Percentiles rank a stretch among this genome's conserved stretches.
These are phyloP conservation scores for Axilococcus clingmanii DNA, from an alignment of 139 green algal species.

Conservation along the genomic window DNA sequence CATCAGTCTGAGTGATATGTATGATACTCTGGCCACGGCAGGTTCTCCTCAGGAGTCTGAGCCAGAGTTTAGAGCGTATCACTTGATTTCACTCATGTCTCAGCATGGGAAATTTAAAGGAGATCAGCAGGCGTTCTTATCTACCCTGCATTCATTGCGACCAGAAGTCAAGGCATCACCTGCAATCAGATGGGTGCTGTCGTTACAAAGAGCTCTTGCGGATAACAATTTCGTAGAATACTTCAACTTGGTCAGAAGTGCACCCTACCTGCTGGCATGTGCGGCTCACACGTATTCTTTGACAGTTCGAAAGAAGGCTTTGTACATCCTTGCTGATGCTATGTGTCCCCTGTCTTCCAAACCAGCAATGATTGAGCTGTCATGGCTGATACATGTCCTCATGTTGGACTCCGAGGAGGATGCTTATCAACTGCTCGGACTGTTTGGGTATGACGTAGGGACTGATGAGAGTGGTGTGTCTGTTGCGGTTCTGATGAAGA, in stretches of 20 bases:
- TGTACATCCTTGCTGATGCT: conserved; percentile 12
- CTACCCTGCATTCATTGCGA: conserved; percentile 21
- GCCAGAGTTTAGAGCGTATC: conserved; percentile 62
- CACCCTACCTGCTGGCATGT: conserved; percentile 57
- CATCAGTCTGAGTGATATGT: conserved; percentile 59
- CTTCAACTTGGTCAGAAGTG: conserved; percentile 35
- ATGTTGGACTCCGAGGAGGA: conserved; percentile 16
- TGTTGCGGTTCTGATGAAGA: conserved; percentile 6
- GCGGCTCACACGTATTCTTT: conserved; percentile 49
- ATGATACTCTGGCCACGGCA: conserved; percentile 20
- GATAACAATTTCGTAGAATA: conserved; percentile 43
- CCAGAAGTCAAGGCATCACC: conserved; percentile 19
- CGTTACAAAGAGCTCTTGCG: conserved; percentile 9
- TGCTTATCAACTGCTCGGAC: conserved; percentile 4
- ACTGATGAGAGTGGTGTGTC: conserved; percentile 2
- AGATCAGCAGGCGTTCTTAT: conserved; percentile 23
- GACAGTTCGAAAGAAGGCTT: conserved; percentile 14
- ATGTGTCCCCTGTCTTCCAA: conserved; percentile 1
- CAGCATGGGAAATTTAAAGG: conserved; percentile 57
- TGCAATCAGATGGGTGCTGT: conserved; percentile 24
- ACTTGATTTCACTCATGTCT: conserved; percentile 51
- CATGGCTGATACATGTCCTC: conserved; percentile 17
- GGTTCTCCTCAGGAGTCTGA: conserved; percentile 22
- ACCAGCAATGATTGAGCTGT: conserved; percentile 5
- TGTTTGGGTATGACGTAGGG: conserved; percentile 5